Percentiles rank a stretch among this genome's conserved stretches.
Evolutionary conservation across 1,284 basidiomycete genomes (phyloP).

Genomic region (Ganoderma lingzhi): DNA sequence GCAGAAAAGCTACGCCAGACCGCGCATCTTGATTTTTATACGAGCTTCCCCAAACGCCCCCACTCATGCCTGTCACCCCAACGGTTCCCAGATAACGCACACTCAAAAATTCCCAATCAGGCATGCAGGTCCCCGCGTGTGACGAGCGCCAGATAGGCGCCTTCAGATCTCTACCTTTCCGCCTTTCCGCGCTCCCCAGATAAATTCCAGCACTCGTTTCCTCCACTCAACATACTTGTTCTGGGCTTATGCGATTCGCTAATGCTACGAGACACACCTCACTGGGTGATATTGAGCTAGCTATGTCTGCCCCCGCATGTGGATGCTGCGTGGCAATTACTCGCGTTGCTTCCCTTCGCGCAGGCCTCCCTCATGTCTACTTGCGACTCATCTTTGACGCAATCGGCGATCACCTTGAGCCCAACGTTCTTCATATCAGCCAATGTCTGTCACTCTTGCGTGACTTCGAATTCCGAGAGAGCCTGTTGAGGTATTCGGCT

Average conservation of each 20-base stretch:
- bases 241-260: neutral
- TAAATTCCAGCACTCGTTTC: conserved; percentile 1
- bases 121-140: conserved; percentile 14
- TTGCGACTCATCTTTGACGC: conserved; percentile 1
- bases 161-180: conserved; percentile 19
- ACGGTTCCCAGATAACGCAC: conserved; percentile 30
- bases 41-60: conserved; percentile 32
- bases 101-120: conserved; percentile 28
- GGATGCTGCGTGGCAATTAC: conserved; percentile 22
- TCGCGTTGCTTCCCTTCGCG: conserved; percentile 24
- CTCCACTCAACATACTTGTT: neutral
- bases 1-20: conserved; percentile 21
- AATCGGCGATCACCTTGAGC: conserved; percentile 9
- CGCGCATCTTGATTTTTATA: conserved; percentile 28
- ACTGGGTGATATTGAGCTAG: neutral
- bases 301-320: conserved; percentile 12
- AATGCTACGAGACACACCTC: too few relatives aligned
- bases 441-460: conserved; percentile 1
- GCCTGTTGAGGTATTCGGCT: neutral
- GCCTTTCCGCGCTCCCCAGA: conserved; percentile 22
- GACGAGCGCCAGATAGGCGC: conserved; percentile 25
- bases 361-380: conserved; percentile 29
- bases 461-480: conserved; percentile 2
- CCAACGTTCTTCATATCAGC: conserved; percentile 13
- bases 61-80: conserved; percentile 27